phyloP scores from a whole-genome alignment of 768 basidiomycete species.

The Sistotremastrum suecicum region DNA sequence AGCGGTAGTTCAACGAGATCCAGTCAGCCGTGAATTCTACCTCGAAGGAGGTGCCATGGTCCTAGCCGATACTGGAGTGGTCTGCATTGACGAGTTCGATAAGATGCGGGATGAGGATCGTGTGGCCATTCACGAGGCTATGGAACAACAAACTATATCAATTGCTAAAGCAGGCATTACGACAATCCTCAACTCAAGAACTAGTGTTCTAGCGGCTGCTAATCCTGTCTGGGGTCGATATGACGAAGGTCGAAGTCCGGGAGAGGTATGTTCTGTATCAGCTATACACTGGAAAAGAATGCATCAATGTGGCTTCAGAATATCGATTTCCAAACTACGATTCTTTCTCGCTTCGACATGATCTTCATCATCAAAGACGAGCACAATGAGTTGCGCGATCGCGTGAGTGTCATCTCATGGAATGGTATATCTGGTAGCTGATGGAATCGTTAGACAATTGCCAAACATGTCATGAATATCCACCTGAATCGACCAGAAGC shows the following conservation, averaged over 20 bases:
- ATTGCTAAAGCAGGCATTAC: conserved; percentile 99
- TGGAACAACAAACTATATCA: conserved; percentile 99
- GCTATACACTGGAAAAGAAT: too few species aligned
- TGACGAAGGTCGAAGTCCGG: conserved; percentile 91
- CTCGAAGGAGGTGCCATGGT: conserved; percentile 99
- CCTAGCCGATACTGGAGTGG: conserved; percentile 92
- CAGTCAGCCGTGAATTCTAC: conserved; percentile 95
- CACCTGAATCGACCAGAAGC: conserved; percentile 88
- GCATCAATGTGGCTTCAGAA: conserved; percentile 31
- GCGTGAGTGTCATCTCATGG: conserved; percentile 30
- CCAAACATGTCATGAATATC: conserved; percentile 95
- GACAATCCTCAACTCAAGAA: conserved; percentile 89
- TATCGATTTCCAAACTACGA: conserved; percentile 96
- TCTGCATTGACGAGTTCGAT: conserved; percentile 99
- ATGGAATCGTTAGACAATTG: conserved; percentile 58
- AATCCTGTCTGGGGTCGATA: conserved; percentile 98
- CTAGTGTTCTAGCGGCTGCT: conserved; percentile 91
- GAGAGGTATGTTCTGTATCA: conserved; percentile 44
- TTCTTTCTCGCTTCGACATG: conserved; percentile 98
- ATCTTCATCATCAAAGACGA: conserved; percentile 99
- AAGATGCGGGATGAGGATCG: conserved; percentile 99
- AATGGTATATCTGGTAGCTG: neutral
- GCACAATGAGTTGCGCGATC: conserved; percentile 87
- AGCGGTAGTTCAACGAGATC: conserved; percentile 90
- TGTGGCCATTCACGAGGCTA: conserved; percentile 98